A percentile compares a stretch with the other conserved stretches of the same genome.
phyloP scores from a whole-genome alignment of 164 flowering plant genomes.

The Amborella trichopoda region DNA sequence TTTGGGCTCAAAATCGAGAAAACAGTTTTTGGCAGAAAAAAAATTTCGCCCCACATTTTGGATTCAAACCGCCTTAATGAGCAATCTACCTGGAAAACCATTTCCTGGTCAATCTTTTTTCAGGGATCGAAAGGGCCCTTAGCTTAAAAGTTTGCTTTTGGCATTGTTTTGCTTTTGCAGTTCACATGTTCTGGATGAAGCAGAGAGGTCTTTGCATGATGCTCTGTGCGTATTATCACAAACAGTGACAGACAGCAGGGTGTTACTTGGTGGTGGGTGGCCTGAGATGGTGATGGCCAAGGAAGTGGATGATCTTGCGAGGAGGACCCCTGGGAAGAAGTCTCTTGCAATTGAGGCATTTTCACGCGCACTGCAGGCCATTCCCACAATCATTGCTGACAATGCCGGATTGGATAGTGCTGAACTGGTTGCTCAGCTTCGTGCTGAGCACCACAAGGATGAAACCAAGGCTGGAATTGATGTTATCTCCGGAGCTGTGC shows the following conservation, averaged over 20 bases:
- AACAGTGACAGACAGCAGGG: slow-evolving; percentile 87
- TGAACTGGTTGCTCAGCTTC: slow-evolving; percentile 77
- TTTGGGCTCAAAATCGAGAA: no score
- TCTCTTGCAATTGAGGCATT: slow-evolving; percentile 97
- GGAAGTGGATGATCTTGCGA: slow-evolving; percentile 88
- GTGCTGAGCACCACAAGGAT: slow-evolving; percentile 95
- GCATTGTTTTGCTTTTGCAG: slow-evolving; percentile 36
- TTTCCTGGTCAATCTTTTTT: no score
- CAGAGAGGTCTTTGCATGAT: slow-evolving; percentile 94
- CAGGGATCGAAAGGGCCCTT: no score
- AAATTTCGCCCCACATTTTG: no score
- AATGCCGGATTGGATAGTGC: slow-evolving; percentile 99
- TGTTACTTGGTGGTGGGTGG: slow-evolving; percentile 97
- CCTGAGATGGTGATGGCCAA: slow-evolving; percentile 99
- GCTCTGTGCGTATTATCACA: slow-evolving; percentile 96
- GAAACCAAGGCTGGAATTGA: slow-evolving; percentile 79
- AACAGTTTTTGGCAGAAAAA: no score
- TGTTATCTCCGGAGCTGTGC: slow-evolving; percentile 87
- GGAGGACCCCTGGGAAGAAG: slow-evolving; percentile 89
- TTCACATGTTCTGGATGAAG: slow-evolving; percentile 91
- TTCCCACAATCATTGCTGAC: slow-evolving; percentile 91
- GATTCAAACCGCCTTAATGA: no score
- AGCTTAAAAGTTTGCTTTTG: no score
- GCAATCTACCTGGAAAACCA: no score
- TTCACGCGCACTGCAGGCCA: slow-evolving; percentile 74